Conservation (phyloP, 106 monocot genomes). For the Hemerocallis citrina region DNA sequence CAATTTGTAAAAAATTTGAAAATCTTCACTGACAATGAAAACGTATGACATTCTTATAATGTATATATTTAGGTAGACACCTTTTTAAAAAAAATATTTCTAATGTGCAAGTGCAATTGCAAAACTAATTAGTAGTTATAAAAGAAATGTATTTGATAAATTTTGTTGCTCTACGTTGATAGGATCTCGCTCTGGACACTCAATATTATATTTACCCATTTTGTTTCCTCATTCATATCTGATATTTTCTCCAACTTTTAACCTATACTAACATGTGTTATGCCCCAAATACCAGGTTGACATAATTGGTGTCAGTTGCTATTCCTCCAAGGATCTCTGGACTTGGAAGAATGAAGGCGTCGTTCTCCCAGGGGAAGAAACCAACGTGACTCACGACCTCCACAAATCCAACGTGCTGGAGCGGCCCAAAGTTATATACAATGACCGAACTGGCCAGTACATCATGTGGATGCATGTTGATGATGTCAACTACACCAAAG, state of each 20-base stretch:
- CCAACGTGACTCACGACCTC: constrained; percentile 69
- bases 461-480: constrained; percentile 99
- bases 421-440: constrained; percentile 88
- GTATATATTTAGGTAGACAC: too few species aligned
- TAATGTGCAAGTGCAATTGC: too few species aligned
- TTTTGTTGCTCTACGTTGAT: not conserved
- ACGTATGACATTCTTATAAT: too few species aligned
- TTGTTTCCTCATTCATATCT: not conserved
- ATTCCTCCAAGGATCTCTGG: constrained; percentile 90
- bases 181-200: not conserved
- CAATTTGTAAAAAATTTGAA: too few species aligned
- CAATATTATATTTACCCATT: not conserved
- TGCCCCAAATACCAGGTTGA: constrained; percentile 47
- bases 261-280: not conserved
- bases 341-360: constrained; percentile 85
- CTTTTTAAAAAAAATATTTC: too few species aligned
- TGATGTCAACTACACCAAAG: constrained; percentile 84
- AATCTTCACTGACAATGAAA: too few species aligned
- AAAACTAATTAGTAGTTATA: too few species aligned
- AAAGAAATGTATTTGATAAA: not conserved
- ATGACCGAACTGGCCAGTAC: constrained; percentile 41
- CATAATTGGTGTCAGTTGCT: constrained; percentile 90
- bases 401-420: constrained; percentile 81
- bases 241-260: not conserved
- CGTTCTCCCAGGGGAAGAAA: constrained; percentile 51